Percentiles rank a stretch among this genome's conserved stretches.
Conservation (phyloP, 2,329 filamentous ascomycete species). For the Beauveria australis region DNA sequence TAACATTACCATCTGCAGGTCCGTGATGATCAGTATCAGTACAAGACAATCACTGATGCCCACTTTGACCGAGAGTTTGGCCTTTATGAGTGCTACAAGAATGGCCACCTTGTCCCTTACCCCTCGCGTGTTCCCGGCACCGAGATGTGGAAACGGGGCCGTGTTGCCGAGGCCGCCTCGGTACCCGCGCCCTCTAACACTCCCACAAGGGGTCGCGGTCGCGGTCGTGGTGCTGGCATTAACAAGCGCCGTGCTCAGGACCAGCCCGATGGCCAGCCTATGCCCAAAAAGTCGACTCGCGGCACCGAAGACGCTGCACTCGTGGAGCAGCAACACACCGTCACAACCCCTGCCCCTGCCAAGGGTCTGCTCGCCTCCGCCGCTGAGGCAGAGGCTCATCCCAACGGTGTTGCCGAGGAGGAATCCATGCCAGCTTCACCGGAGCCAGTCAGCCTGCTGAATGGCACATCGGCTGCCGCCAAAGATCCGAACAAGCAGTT, state of each 20-base stretch:
- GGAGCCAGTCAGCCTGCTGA: slow-evolving; percentile 22
- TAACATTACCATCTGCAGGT: slow-evolving; percentile 23
- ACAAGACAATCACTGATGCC: slow-evolving; percentile 36
- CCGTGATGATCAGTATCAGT: slow-evolving; percentile 36
- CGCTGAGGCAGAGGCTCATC: slow-evolving; percentile 27
- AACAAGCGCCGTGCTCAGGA: slow-evolving; percentile 44
- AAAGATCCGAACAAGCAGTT: slow-evolving; percentile 22
- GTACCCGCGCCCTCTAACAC: slow-evolving; percentile 20
- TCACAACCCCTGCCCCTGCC: slow-evolving; percentile 24
- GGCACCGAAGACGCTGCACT: slow-evolving; percentile 22
- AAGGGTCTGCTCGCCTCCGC: slow-evolving; percentile 33
- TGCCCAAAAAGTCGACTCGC: slow-evolving; percentile 38
- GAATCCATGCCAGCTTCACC: slow-evolving; percentile 29
- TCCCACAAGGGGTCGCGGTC: slow-evolving; percentile 24
- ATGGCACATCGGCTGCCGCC: slow-evolving; percentile 19
- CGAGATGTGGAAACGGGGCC: slow-evolving; percentile 31
- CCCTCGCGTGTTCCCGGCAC: slow-evolving; percentile 35
- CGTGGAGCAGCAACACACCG: slow-evolving; percentile 17
- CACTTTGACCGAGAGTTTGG: slow-evolving; percentile 35
- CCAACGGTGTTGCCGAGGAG: slow-evolving; percentile 27
- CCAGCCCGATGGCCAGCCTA: slow-evolving; percentile 40
- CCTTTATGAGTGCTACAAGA: slow-evolving; percentile 31
- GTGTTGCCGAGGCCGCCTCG: slow-evolving; percentile 29
- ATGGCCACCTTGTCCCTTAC: slow-evolving; percentile 37
- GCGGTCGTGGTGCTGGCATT: slow-evolving; percentile 21